Evolutionary conservation across 495 filamentous ascomycete genomes (phyloP).

Genomic region (Penicillium mononematosum): DNA sequence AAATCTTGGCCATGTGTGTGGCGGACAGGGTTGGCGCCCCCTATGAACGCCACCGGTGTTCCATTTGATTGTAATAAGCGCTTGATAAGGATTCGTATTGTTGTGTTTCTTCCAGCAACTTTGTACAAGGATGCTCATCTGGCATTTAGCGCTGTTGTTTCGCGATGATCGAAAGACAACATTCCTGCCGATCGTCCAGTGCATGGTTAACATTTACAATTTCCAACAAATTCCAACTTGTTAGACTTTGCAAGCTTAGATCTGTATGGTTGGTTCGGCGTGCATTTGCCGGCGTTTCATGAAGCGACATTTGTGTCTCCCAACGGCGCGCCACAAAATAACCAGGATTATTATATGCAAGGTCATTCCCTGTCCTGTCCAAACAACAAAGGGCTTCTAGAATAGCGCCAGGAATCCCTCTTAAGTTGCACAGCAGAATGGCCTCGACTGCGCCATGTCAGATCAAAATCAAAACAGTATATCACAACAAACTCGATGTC

Average conservation of each 20-base stretch:
- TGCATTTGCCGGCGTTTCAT: conserved; percentile 7
- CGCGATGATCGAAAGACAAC: neutral
- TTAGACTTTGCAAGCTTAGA: neutral
- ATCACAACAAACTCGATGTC: neutral
- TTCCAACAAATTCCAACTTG: neutral
- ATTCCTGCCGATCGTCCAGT: neutral
- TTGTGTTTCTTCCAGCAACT: neutral
- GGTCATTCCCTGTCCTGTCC: neutral
- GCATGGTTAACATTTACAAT: neutral
- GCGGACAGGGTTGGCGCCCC: neutral
- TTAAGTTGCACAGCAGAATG: neutral
- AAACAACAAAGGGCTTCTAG: neutral
- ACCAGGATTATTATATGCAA: neutral
- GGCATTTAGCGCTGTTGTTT: conserved; percentile 12
- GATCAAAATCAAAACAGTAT: neutral
- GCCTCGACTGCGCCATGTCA: neutral
- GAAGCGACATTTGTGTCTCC: conserved; percentile 12
- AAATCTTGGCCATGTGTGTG: neutral
- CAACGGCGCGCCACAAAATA: conserved; percentile 6
- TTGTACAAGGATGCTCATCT: neutral
- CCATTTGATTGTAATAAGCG: neutral
- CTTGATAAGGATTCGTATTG: neutral
- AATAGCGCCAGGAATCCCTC: neutral
- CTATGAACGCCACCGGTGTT: neutral
- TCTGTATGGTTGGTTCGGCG: neutral